Conservation (phyloP, 2,329 filamentous ascomycete species). For the Penicillium sp. region DNA sequence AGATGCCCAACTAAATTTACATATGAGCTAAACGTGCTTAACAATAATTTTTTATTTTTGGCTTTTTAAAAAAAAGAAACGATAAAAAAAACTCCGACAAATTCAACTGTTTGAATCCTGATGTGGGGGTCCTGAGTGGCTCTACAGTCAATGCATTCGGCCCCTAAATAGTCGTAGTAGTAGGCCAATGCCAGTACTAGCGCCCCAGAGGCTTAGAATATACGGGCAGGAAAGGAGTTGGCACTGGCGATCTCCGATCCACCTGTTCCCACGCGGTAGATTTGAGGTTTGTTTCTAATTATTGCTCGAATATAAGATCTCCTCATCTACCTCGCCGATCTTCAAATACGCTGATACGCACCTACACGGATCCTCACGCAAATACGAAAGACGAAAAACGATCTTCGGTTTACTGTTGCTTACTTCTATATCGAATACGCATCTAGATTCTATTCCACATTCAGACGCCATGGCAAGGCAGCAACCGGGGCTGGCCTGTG, state of each 20-base stretch:
- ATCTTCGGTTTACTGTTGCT: background rate
- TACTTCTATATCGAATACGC: background rate
- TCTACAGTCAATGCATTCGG: background rate
- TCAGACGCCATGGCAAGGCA: constrained; percentile 1
- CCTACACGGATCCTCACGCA: background rate
- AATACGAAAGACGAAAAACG: background rate
- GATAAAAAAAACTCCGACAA: background rate
- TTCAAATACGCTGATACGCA: background rate
- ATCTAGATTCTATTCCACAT: background rate
- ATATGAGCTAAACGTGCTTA: background rate
- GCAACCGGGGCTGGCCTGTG: constrained; percentile 4
- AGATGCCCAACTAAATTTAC: background rate
- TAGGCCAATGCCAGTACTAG: background rate
- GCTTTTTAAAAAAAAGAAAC: background rate
- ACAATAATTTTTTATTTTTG: background rate
- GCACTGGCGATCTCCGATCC: background rate
- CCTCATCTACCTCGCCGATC: background rate
- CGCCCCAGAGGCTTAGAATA: background rate
- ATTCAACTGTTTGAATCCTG: background rate
- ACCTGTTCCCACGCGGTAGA: background rate
- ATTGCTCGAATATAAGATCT: background rate
- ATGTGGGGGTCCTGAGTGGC: background rate
- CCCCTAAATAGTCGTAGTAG: background rate
- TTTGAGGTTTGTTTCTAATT: background rate
- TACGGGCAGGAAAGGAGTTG: background rate